Evolutionary conservation across 2,329 filamentous ascomycete genomes (phyloP).

Genomic region (Calonectria leucothoes): DNA sequence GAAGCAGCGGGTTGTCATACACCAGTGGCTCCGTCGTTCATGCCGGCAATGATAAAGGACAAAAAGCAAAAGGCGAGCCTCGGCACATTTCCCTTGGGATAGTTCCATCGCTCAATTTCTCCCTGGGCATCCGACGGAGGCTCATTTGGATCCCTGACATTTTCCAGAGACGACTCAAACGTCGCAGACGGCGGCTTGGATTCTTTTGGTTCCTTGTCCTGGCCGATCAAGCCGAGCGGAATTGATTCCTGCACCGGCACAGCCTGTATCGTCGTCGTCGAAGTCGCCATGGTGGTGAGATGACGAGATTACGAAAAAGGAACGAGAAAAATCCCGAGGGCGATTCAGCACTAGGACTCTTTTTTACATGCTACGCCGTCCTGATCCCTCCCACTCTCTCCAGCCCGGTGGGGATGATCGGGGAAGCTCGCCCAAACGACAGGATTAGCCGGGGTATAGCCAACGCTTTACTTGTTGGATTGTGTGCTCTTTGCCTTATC

Average conservation of each 20-base stretch:
- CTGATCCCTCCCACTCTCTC: neutral
- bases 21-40: constrained; percentile 72
- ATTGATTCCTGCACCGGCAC: neutral
- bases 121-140: constrained; percentile 43
- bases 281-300: neutral
- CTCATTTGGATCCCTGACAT: constrained; percentile 16
- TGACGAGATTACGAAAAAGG: neutral
- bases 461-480: neutral
- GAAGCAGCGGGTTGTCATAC: constrained; percentile 49
- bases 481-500: neutral
- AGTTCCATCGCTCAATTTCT: constrained; percentile 50
- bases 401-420: neutral
- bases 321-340: neutral
- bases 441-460: neutral
- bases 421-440: neutral
- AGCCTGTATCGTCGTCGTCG: constrained; percentile 1
- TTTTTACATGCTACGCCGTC: neutral
- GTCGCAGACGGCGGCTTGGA: neutral
- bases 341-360: neutral
- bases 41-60: constrained; percentile 69
- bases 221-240: neutral
- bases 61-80: constrained; percentile 60
- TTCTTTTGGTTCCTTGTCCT: neutral
- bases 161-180: constrained; percentile 9
- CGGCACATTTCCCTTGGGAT: constrained; percentile 46